Base-by-base conservation (phyloP, 2,329 filamentous ascomycete genomes). In the Escovopsis sp. region DNA sequence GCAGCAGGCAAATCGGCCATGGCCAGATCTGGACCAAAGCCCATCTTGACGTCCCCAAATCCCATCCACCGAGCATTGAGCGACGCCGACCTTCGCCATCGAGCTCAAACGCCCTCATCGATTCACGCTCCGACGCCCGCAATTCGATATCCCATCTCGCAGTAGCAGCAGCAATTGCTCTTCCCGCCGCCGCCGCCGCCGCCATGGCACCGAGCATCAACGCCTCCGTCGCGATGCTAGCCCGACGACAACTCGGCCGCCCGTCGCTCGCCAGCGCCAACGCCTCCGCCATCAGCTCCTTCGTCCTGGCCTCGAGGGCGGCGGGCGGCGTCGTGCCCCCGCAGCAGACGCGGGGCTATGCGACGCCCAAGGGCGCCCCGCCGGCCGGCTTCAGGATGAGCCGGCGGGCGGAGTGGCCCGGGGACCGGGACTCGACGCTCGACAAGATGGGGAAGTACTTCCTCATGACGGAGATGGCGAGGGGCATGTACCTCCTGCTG, bases 401-500 rank as follows among this genome's bases (percentile, higher is more conserved):
- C 55, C 73, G 70, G 48, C 79, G 74, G 40, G 74, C 79, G 60
- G 67, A 76, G 66, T 96, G 87, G 86, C 79, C 93, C 51, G 76
- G 93, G 63, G 73, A 79, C 50, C 71, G 74, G 48, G 86, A 94
- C 60, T 77, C 72, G 49, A 76, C 82, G 31, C 67, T 93, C 52
- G 86, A 95, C 66, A 82, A 81, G 62, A 72, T 86, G 48, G 87
- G 84, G 53, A 91, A 88, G 61, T 96, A 87, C 72, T 98, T 98
- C 68, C 74, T 98, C 60, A 69, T 96, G 72, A 80, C 84, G 41
- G 91, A 98, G 73, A 91, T 96, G 82, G 74, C 85, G 62, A 79
- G 91, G 58, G 91, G 91, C 64, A 96, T 98, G 91, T 98, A 95
- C 60, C 80, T 98, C 52, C 78, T 91, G 64, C 61, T 98, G 59